Base-by-base conservation (phyloP, 2,329 filamentous ascomycete genomes). In the Coniella lustricola region DNA sequence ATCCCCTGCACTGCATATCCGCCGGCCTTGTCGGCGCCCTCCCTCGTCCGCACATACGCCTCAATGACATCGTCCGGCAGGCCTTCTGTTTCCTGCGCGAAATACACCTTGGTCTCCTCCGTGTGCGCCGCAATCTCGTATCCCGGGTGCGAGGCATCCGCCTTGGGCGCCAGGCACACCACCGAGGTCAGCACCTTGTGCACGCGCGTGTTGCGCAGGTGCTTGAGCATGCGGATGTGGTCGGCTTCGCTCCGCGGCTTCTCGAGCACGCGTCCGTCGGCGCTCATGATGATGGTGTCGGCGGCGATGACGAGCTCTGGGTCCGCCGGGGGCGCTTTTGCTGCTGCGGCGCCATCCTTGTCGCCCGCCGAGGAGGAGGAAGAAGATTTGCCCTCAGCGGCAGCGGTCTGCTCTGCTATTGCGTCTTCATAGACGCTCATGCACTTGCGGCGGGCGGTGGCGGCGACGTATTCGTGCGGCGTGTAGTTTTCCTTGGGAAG, bases 11-110 rank as follows among this genome's bases (percentile, higher is more conserved):
- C 79, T 1, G 89, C 93, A 66, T 98, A 98, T 0, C 93, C 93
- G 2, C 93, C 93, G 0, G 93, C 93, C 73, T 97, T 98, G 67
- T 97, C 93, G 10, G 82, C 90, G 2, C 93, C 93, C 72, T 98
- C 93, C 48, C 91, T 76, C 18, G 91, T 96, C 61, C 75, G 77
- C 50, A 90, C 85, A 62, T 90, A 90, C 4, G 72, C 79, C 57
- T 88, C 72, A 51, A 97, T 83, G 56, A 95, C 77, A 51, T 95
- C 90, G 68, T 98, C 91, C 13, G 73, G 70, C 51, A 81, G 62
- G 3, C 78, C 78, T 14, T 77, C 71, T 13, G 60, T 58, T 57
- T 77, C 78, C 50, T 74, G 67, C 62, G 90, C 88, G 67, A 98
- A 98, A 62, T 78, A 81, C n/a, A 98, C 93, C 53, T 75, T 79